Base-by-base conservation (phyloP, 2,329 filamentous ascomycete genomes). In the Aspergillus felis region DNA sequence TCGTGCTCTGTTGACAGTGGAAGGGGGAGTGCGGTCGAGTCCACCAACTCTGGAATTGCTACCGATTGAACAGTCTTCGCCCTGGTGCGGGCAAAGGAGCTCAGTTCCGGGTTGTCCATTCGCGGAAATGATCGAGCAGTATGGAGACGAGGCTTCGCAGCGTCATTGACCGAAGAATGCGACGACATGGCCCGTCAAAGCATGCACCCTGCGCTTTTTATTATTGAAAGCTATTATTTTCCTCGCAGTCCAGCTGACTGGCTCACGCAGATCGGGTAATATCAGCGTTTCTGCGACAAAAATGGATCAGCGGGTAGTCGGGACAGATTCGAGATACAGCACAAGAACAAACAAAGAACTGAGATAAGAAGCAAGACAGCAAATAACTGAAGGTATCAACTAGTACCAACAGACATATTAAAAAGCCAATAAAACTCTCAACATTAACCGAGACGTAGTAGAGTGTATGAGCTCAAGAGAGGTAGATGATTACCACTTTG, bases 101-200 rank as follows among this genome's bases (percentile, higher is more conserved):
- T 68, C 14, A 56, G 53, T 22, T 64, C 63, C 17, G 66, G 59
- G 35, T 49, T 63, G 29, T 69, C 70, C 70, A 74, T 74, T 53
- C 69, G 68, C 56, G 67, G 68, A 42, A 72, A 72, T 12, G 71
- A 71, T 50, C 63, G 68, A 42, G 65, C 62, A 17, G 68, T 56
- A 59, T 70, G 66, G 48, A 69, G 57, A 48, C 55, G 61, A 57
- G 68, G 64, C 56, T 65, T 65, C 49, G 54, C 64, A 51, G 59
- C 53, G 57, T 56, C 64, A 66, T 65, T 57, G 29, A 66, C 64
- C 44, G 64, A 61, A 50, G 64, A 55, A 58, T 64, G 62, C 47
- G 66, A 63, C 46, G 68, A 68, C 64, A 68, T 71, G 57, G 56
- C 58, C 56, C 57, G 62, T 66, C 52, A 50, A 57, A 29, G 44